Evolutionary conservation across 2,329 filamentous ascomycete species (phyloP).

Genomic region (Graphilbum fragrans): DNA sequence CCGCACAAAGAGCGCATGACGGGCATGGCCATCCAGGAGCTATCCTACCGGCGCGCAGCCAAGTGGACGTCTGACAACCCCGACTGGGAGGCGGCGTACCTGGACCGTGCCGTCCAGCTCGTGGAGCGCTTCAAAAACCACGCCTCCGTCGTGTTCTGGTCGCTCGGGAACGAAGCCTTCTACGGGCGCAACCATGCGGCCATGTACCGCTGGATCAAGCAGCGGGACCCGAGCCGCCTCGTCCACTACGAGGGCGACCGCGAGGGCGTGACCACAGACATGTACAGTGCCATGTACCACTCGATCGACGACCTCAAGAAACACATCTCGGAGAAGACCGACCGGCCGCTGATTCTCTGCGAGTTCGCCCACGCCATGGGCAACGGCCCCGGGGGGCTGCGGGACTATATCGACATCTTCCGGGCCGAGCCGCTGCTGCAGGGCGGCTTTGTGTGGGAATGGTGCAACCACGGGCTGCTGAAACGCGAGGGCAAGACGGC

Average conservation of each 20-base stretch:
- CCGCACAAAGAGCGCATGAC: background rate
- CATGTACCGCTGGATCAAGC: constrained; percentile 50
- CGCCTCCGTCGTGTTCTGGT: constrained; percentile 54
- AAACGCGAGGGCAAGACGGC: constrained; percentile 22
- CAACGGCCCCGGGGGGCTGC: constrained; percentile 52
- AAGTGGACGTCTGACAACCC: constrained; percentile 37
- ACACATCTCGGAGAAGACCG: constrained; percentile 19
- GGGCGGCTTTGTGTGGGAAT: constrained; percentile 52
- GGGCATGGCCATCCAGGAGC: background rate
- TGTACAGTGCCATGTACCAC: constrained; percentile 52
- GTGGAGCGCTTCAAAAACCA: constrained; percentile 54
- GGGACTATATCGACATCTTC: constrained; percentile 52
- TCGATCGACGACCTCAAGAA: constrained; percentile 27
- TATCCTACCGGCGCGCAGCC: constrained; percentile 26
- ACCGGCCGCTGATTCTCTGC: constrained; percentile 41
- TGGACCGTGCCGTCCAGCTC: constrained; percentile 51
- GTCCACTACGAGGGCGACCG: constrained; percentile 52
- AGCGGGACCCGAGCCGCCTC: constrained; percentile 39
- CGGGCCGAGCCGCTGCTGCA: constrained; percentile 44
- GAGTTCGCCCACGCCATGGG: constrained; percentile 50
- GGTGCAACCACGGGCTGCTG: constrained; percentile 40
- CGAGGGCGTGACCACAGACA: constrained; percentile 41
- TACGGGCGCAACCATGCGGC: constrained; percentile 50
- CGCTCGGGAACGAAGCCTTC: constrained; percentile 55
- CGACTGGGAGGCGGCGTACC: constrained; percentile 45